Conservation (phyloP, 2,329 filamentous ascomycete species). For the Penicillium palitans region DNA sequence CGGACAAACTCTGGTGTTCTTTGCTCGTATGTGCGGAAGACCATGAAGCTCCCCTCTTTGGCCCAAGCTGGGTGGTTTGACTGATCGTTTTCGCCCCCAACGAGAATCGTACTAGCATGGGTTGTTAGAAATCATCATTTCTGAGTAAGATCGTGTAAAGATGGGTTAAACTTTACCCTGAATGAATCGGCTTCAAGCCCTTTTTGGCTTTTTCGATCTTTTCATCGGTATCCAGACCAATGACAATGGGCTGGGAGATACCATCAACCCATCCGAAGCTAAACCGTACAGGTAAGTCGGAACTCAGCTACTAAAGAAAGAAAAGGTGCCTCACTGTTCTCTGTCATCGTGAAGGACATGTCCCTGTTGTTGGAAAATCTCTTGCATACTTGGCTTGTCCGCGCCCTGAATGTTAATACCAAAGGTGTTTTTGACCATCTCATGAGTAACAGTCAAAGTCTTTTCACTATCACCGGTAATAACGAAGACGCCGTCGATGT, state of each 20-base stretch:
- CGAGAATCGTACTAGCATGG: background rate
- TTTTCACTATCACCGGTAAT: background rate
- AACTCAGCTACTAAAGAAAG: background rate
- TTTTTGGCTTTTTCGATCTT: background rate
- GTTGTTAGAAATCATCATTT: too few species aligned
- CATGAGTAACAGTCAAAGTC: background rate
- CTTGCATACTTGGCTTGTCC: background rate
- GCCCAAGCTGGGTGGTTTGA: background rate
- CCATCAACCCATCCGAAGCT: conserved; percentile 5
- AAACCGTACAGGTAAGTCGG: background rate
- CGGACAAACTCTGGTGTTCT: background rate
- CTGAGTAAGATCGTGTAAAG: too few species aligned
- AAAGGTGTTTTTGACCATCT: too few species aligned
- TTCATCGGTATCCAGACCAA: background rate
- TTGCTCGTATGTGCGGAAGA: conserved; percentile 1
- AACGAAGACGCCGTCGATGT: background rate
- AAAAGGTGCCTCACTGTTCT: background rate
- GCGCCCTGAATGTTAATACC: too few species aligned
- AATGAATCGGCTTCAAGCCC: background rate
- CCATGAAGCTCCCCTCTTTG: conserved; percentile 4
- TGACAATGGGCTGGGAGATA: background rate
- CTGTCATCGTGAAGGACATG: background rate
- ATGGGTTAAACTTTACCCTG: too few species aligned
- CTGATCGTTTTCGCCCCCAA: background rate
- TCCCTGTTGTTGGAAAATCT: background rate